A percentile compares a stretch with the other conserved stretches of the same genome.
phyloP scores from a whole-genome alignment of 148 eudicot genomes.

The Fagopyrum homotropicum region DNA sequence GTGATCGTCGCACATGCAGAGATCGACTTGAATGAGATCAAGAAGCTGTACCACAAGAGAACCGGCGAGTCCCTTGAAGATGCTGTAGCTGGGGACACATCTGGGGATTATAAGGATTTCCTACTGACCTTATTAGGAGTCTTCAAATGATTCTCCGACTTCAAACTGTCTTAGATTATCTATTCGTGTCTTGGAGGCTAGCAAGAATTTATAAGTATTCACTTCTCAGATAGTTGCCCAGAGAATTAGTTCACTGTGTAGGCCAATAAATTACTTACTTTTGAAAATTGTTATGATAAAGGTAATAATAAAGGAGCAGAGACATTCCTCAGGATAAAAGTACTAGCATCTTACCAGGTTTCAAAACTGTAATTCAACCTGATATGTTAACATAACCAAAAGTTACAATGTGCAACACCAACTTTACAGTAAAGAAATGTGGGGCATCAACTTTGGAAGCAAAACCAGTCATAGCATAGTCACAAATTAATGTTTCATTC shows the following conservation, averaged over 20 bases:
- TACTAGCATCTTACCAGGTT: neutral
- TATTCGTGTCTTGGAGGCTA: neutral
- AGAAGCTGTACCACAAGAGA: slow-evolving; percentile 25
- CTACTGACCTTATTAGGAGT: slow-evolving; percentile 30
- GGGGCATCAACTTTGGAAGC: neutral
- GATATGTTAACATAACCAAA: neutral
- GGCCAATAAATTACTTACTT: neutral
- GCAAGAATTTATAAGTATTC: neutral
- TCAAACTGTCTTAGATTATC: neutral
- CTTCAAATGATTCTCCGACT: neutral
- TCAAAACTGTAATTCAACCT: neutral
- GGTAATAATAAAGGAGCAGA: neutral
- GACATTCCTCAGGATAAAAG: neutral
- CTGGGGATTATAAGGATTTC: slow-evolving; percentile 31
- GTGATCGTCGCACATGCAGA: slow-evolving; percentile 45
- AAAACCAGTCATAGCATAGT: neutral
- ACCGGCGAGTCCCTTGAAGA: slow-evolving; percentile 27
- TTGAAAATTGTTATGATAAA: neutral
- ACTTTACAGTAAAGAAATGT: neutral
- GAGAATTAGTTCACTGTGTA: neutral
- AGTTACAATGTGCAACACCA: neutral
- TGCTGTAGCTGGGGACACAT: slow-evolving; percentile 36
- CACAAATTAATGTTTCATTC: slow-evolving; percentile 2
- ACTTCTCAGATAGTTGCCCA: neutral
- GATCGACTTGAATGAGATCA: slow-evolving; percentile 45